These are phyloP conservation scores for Naegleria fowleri DNA, from an alignment of 208 protist genomes.

Conservation along the genomic window DNA sequence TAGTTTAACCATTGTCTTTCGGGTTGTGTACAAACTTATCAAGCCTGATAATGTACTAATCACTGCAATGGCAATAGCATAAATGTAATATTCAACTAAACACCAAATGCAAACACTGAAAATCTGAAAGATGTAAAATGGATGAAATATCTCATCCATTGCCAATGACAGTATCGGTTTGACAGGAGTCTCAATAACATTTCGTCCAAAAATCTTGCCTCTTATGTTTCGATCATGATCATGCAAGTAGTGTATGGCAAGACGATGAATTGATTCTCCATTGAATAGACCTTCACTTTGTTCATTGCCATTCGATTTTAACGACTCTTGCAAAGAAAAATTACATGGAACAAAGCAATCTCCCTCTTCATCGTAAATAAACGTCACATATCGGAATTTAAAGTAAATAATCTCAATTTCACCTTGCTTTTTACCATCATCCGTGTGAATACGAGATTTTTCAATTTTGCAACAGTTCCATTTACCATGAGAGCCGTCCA, in stretches of 20 bases:
- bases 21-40: not conserved
- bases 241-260: not conserved
- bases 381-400: not conserved
- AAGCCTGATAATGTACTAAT: not conserved
- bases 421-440: too few relatives aligned
- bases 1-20: conserved; percentile 10
- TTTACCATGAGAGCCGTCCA: not conserved
- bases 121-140: conserved; percentile 37
- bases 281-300: not conserved
- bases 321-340: not conserved
- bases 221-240: not conserved
- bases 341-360: not conserved
- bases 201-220: conserved; percentile 8
- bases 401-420: not conserved
- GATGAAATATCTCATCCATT: conserved; percentile 26
- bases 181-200: conserved; percentile 20
- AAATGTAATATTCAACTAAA: conserved; percentile 1
- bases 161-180: not conserved
- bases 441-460: not conserved
- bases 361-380: not conserved
- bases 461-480: not conserved
- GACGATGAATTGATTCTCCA: not conserved
- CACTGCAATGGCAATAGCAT: conserved; percentile 8
- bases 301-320: not conserved
- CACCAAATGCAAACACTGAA: conserved; percentile 25